phyloP scores from a whole-genome alignment of 192 early-diverging fungal genomes.

The Coemansia interrupta region DNA sequence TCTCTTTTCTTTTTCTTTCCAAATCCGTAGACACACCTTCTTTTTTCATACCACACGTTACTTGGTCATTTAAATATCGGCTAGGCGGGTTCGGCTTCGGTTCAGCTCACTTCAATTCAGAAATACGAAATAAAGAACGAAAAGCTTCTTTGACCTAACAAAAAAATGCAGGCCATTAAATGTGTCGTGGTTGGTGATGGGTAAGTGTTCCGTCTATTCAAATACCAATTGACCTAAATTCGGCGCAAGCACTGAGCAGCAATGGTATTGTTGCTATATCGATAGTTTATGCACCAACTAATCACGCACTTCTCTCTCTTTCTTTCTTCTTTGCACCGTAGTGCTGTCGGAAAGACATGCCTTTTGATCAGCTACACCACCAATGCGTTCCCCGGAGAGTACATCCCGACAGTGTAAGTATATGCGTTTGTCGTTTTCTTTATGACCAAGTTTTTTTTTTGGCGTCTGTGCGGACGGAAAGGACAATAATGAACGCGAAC shows the following conservation, averaged over 20 bases:
- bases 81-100: no score
- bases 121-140: no score
- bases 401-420: constrained; percentile 97
- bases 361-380: constrained; percentile 97
- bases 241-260: no score
- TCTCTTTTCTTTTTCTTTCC: constrained; percentile 24
- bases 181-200: constrained; percentile 85
- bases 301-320: no score
- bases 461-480: not conserved
- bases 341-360: constrained; percentile 94
- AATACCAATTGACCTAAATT: no score
- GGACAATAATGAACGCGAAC: not conserved
- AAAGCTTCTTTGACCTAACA: constrained; percentile 10
- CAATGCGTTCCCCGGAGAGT: constrained; percentile 99
- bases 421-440: not conserved
- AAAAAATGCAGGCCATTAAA: constrained; percentile 80
- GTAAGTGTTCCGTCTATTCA: constrained; percentile 44
- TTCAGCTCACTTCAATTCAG: no score
- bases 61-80: constrained; percentile 9
- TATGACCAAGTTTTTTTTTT: not conserved
- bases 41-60: not conserved
- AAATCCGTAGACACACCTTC: no score
- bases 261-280: no score
- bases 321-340: constrained; percentile 21
- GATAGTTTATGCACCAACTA: no score